Conservation (phyloP, 2,329 filamentous ascomycete species). For the Neofusicoccum laricinum region DNA sequence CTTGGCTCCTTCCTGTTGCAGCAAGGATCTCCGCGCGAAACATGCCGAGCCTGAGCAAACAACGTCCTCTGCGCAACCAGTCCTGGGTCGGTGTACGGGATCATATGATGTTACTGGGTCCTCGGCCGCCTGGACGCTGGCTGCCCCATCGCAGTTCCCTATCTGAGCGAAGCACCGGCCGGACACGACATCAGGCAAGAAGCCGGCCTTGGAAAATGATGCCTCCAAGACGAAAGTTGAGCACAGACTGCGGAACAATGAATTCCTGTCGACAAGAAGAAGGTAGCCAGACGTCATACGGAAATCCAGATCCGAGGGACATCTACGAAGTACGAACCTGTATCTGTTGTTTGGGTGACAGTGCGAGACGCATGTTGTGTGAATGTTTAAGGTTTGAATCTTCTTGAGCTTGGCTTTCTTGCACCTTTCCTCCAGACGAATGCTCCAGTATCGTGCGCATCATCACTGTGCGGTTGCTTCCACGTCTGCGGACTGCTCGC, state of each 20-base stretch:
- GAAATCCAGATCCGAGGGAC: no score
- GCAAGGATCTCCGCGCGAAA: not conserved
- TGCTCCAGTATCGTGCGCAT: no score
- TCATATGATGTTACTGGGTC: not conserved
- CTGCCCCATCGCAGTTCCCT: not conserved
- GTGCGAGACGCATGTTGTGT: no score
- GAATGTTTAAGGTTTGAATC: not conserved
- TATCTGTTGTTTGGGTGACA: no score
- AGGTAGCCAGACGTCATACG: not conserved
- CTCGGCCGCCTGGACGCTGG: not conserved
- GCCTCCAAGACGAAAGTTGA: not conserved
- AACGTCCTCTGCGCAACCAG: not conserved
- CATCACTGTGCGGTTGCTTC: no score
- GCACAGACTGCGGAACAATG: not conserved
- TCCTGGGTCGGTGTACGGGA: not conserved
- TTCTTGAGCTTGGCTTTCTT: not conserved
- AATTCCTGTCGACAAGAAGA: not conserved
- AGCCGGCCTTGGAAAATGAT: not conserved
- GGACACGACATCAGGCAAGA: not conserved
- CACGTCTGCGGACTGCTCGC: no score
- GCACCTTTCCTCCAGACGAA: no score
- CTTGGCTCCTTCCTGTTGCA: slow-evolving; percentile 6
- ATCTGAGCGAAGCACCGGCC: not conserved
- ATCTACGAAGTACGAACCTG: no score
- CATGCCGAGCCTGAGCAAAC: not conserved